Evolutionary conservation across 2,329 filamentous ascomycete species (phyloP).

Genomic region (Diplocarpon mali): DNA sequence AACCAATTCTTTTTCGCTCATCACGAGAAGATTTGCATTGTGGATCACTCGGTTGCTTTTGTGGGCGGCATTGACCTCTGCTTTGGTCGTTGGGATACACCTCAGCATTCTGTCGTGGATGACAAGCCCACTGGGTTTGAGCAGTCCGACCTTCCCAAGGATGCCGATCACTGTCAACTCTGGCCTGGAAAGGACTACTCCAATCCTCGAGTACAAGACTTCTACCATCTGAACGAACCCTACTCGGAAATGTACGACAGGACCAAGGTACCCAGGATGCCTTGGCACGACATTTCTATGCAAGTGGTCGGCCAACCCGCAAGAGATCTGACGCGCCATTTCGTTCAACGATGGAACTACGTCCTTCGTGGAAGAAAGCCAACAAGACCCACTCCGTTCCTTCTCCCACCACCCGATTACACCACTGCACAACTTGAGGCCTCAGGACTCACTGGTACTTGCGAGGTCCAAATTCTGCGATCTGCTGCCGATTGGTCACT

Average conservation of each 20-base stretch:
- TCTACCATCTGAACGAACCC: slow-evolving; percentile 83
- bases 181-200: slow-evolving; percentile 99
- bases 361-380: slow-evolving; percentile 86
- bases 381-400: slow-evolving; percentile 82
- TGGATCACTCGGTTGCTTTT: slow-evolving; percentile 93
- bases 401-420: slow-evolving; percentile 89
- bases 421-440: slow-evolving; percentile 75
- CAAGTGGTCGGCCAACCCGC: slow-evolving; percentile 94
- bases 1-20: slow-evolving; percentile 99
- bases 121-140: slow-evolving; percentile 96
- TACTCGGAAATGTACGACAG: slow-evolving; percentile 99
- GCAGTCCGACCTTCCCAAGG: slow-evolving; percentile 61
- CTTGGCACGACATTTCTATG: slow-evolving; percentile 98
- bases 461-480: slow-evolving; percentile 89
- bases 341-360: slow-evolving; percentile 97
- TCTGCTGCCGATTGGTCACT: slow-evolving; percentile 88
- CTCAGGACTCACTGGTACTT: slow-evolving; percentile 83
- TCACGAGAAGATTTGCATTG: slow-evolving; percentile 94
- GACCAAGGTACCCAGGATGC: slow-evolving; percentile 81
- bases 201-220: slow-evolving; percentile 90
- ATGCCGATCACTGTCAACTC: slow-evolving; percentile 87
- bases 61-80: slow-evolving; percentile 93
- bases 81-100: slow-evolving; percentile 95
- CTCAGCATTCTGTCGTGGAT: slow-evolving; percentile 81
- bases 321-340: slow-evolving; percentile 86